These are phyloP conservation scores for Boletus hoseneyae DNA, from an alignment of 1,284 basidiomycete genomes.

Conservation along the genomic window DNA sequence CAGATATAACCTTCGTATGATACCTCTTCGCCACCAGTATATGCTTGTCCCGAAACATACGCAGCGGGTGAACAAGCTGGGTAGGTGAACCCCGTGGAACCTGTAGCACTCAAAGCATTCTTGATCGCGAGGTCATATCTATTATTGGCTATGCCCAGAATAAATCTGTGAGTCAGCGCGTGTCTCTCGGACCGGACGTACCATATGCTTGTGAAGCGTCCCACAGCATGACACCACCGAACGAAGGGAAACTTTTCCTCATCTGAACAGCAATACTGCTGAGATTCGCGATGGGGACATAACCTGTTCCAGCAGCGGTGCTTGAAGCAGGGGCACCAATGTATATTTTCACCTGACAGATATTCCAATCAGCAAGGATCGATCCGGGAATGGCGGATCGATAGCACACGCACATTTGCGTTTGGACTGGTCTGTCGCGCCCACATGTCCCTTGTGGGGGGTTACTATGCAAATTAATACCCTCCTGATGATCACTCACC, in stretches of 20 bases:
- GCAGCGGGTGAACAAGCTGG: constrained; percentile 57
- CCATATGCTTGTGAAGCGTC: constrained; percentile 68
- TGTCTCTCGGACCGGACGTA: constrained; percentile 32
- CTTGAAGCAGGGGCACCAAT: constrained; percentile 57
- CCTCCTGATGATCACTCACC: constrained; percentile 35
- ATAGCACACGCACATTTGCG: constrained; percentile 36
- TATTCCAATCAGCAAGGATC: constrained; percentile 1
- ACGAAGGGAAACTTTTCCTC: constrained; percentile 63
- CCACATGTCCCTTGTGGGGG: constrained; percentile 53
- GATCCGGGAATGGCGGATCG: background rate
- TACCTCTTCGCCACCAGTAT: constrained; percentile 50
- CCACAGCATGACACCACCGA: constrained; percentile 73
- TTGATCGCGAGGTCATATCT: constrained; percentile 63
- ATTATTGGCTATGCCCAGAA: constrained; percentile 44
- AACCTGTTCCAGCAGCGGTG: constrained; percentile 50
- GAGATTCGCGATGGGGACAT: constrained; percentile 45
- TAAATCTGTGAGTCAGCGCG: constrained; percentile 1
- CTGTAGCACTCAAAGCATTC: constrained; percentile 54
- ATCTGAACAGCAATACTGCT: constrained; percentile 50
- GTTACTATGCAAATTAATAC: constrained; percentile 2
- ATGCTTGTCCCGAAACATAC: constrained; percentile 47
- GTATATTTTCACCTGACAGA: constrained; percentile 46
- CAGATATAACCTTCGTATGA: constrained; percentile 63
- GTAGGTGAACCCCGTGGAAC: constrained; percentile 64
- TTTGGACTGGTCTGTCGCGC: constrained; percentile 58